Conservation (phyloP, 352 stramenopile genomes). For the Pythium inflatum region DNA sequence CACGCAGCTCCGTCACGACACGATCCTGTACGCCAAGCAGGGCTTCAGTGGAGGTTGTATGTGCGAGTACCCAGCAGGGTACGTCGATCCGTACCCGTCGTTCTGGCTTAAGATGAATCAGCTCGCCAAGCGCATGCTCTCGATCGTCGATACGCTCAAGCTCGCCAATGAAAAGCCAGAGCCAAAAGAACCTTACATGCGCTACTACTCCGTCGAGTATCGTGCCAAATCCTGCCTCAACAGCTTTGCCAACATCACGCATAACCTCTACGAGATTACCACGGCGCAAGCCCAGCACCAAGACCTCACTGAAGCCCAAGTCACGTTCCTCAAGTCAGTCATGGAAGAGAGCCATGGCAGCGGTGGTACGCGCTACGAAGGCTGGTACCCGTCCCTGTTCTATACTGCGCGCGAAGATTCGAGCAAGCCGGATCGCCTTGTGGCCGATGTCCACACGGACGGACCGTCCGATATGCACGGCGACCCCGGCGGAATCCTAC, state of each 20-base stretch:
- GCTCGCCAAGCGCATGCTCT: conserved; percentile 11
- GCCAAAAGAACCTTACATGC: not conserved
- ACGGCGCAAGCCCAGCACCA: conserved; percentile 13
- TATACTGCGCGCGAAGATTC: conserved; percentile 38
- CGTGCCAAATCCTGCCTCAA: conserved; percentile 22
- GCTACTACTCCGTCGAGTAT: too few relatives aligned
- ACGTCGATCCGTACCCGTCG: conserved; percentile 33
- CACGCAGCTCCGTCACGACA: conserved; percentile 34
- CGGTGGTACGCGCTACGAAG: conserved; percentile 27
- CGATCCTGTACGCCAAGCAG: conserved; percentile 39
- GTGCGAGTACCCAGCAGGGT: conserved; percentile 33
- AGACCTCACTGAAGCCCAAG: conserved; percentile 24
- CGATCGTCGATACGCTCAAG: conserved; percentile 10
- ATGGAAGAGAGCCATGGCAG: conserved; percentile 33
- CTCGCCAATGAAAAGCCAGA: not conserved
- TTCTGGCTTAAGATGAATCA: conserved; percentile 35
- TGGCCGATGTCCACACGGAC: conserved; percentile 43
- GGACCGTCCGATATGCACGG: conserved; percentile 35
- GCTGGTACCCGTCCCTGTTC: conserved; percentile 46
- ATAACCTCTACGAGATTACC: conserved; percentile 23
- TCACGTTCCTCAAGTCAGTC: conserved; percentile 30
- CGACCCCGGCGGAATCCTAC: conserved; percentile 38
- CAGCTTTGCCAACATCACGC: conserved; percentile 23
- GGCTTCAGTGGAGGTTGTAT: conserved; percentile 22
- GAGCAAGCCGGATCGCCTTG: conserved; percentile 36